Evolutionary conservation across 495 filamentous ascomycete genomes (phyloP).

Genomic region (Hypoxylon crocopeplum): DNA sequence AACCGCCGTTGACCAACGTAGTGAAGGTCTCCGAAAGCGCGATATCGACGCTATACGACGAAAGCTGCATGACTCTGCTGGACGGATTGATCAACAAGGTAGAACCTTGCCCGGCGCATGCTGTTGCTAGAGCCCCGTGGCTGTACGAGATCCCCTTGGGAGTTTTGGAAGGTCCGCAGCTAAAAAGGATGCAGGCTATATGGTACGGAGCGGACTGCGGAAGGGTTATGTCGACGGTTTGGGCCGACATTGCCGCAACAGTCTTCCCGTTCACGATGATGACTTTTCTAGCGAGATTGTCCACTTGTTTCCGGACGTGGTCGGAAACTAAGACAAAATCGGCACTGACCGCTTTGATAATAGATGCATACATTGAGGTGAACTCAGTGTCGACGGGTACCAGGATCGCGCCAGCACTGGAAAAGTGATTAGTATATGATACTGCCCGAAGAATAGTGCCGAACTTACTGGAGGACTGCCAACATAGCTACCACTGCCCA

Average conservation of each 20-base stretch:
- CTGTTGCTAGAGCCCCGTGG: slow-evolving; percentile 51
- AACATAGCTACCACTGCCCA: slow-evolving; percentile 56
- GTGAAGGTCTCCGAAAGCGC: slow-evolving; percentile 71
- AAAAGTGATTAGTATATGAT: neutral
- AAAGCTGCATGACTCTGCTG: slow-evolving; percentile 69
- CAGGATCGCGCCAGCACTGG: slow-evolving; percentile 51
- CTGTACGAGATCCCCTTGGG: slow-evolving; percentile 52
- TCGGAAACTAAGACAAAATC: slow-evolving; percentile 50
- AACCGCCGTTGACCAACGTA: slow-evolving; percentile 62
- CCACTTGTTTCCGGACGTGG: slow-evolving; percentile 30
- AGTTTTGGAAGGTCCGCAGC: slow-evolving; percentile 40
- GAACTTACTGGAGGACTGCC: slow-evolving; percentile 52
- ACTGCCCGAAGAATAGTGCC: neutral
- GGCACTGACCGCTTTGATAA: slow-evolving; percentile 49
- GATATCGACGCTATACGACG: slow-evolving; percentile 73
- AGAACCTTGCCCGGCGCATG: slow-evolving; percentile 56
- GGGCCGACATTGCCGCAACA: slow-evolving; percentile 44
- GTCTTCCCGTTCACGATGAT: slow-evolving; percentile 44
- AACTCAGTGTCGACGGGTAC: slow-evolving; percentile 52
- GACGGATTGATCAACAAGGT: slow-evolving; percentile 54
- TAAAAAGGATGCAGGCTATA: slow-evolving; percentile 53
- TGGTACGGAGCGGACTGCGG: slow-evolving; percentile 42
- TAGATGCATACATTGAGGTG: slow-evolving; percentile 48
- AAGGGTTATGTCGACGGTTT: slow-evolving; percentile 32
- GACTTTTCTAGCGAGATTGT: slow-evolving; percentile 44